Percentiles rank a stretch among this genome's conserved stretches.
Conservation (phyloP, 257 asterid genomes). For the Salvia miltiorrhiza region DNA sequence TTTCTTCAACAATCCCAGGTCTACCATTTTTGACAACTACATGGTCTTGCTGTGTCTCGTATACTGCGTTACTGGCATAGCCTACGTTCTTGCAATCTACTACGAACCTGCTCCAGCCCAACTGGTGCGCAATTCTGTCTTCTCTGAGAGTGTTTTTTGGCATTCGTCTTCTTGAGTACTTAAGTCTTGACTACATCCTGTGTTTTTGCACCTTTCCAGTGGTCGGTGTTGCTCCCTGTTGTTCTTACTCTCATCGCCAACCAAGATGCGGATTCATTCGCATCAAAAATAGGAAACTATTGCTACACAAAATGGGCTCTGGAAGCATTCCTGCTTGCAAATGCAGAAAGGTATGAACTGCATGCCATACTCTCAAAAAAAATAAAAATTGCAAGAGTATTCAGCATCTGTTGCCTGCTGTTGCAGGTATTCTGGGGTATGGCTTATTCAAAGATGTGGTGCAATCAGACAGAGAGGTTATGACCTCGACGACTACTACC, state of each 20-base stretch:
- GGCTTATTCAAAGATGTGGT: conserved; percentile 92
- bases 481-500: conserved; percentile 55
- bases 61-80: conserved; percentile 96
- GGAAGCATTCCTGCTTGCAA: conserved; percentile 56
- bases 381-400: background rate
- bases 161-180: background rate
- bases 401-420: background rate
- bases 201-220: conserved; percentile 29
- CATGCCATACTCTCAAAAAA: background rate
- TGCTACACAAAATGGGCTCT: conserved; percentile 73
- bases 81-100: conserved; percentile 86
- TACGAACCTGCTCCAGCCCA: conserved; percentile 88
- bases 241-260: conserved; percentile 58
- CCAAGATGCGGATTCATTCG: conserved; percentile 46
- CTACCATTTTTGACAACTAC: conserved; percentile 70
- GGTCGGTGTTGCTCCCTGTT: conserved; percentile 68
- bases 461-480: conserved; percentile 54
- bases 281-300: conserved; percentile 34
- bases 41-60: conserved; percentile 74
- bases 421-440: conserved; percentile 86
- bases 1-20: conserved; percentile 97
- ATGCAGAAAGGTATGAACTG: conserved; percentile 44
- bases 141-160: background rate
- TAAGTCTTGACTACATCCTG: background rate
- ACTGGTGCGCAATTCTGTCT: conserved; percentile 48